Conservation (phyloP, 129 eudicot species). For the Flaveria sonorensis region DNA sequence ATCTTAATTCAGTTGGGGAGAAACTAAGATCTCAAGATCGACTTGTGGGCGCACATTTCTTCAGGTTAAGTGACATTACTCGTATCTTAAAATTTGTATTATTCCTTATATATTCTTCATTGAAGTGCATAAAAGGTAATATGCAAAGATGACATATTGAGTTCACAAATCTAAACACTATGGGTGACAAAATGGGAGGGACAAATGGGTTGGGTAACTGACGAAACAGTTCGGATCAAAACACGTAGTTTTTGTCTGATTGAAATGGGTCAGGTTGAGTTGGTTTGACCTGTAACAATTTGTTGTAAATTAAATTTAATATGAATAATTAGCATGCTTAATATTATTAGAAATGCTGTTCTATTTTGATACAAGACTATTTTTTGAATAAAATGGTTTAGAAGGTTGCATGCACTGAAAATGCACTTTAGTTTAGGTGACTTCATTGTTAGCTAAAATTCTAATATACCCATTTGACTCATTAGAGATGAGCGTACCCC, state of each 20-base stretch:
- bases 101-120: neutral
- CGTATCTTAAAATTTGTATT: slow-evolving; percentile 9
- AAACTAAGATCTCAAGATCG: slow-evolving; percentile 70
- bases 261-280: neutral
- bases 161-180: slow-evolving; percentile 9
- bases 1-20: slow-evolving; percentile 74
- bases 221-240: neutral
- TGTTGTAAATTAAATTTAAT: neutral
- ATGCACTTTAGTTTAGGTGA: neutral
- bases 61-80: slow-evolving; percentile 56
- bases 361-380: neutral
- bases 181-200: neutral
- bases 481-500: neutral
- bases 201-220: neutral
- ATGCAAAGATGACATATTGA: neutral
- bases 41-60: slow-evolving; percentile 90
- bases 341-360: neutral
- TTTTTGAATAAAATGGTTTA: neutral
- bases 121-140: neutral
- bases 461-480: too few relatives aligned
- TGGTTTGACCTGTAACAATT: neutral
- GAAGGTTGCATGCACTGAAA: neutral
- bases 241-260: neutral
- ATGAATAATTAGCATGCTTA: neutral
- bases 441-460: too few relatives aligned